Evolutionary conservation across 139 green algal genomes (phyloP).

Genomic region (Edaphochlamys debaryana): DNA sequence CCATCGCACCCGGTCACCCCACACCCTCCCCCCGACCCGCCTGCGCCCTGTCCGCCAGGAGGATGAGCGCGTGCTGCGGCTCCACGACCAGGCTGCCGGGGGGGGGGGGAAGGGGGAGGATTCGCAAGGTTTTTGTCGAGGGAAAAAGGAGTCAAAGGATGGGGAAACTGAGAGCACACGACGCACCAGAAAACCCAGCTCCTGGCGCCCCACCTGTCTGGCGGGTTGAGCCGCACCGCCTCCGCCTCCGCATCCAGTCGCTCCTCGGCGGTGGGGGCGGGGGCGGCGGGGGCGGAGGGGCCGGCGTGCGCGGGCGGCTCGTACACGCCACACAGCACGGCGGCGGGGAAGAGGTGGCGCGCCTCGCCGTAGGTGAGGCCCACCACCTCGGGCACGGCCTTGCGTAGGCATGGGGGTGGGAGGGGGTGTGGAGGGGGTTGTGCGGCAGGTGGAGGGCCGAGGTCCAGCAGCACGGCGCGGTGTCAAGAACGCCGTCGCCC

Average conservation of each 20-base stretch:
- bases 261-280: not conserved
- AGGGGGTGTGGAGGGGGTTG: too few relatives aligned
- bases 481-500: too few relatives aligned
- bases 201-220: too few relatives aligned
- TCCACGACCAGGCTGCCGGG: slow-evolving; percentile 5
- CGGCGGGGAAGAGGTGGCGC: slow-evolving; percentile 28
- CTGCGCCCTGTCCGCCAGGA: slow-evolving; percentile 19
- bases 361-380: slow-evolving; percentile 36
- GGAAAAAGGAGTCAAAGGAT: too few relatives aligned
- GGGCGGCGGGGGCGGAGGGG: not conserved
- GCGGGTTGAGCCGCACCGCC: slow-evolving; percentile 42
- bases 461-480: too few relatives aligned
- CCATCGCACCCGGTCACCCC: not conserved
- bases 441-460: too few relatives aligned
- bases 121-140: too few relatives aligned
- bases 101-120: too few relatives aligned
- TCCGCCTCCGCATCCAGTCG: slow-evolving; percentile 10
- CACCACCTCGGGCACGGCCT: slow-evolving; percentile 10
- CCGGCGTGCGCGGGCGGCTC: not conserved
- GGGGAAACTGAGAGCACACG: too few relatives aligned
- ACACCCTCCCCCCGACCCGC: not conserved
- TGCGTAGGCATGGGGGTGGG: too few relatives aligned
- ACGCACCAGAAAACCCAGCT: too few relatives aligned
- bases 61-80: slow-evolving; percentile 31
- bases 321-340: slow-evolving; percentile 42